Base-by-base conservation (phyloP, 2,329 filamentous ascomycete genomes). In the Paraphaeosphaeria minitans region DNA sequence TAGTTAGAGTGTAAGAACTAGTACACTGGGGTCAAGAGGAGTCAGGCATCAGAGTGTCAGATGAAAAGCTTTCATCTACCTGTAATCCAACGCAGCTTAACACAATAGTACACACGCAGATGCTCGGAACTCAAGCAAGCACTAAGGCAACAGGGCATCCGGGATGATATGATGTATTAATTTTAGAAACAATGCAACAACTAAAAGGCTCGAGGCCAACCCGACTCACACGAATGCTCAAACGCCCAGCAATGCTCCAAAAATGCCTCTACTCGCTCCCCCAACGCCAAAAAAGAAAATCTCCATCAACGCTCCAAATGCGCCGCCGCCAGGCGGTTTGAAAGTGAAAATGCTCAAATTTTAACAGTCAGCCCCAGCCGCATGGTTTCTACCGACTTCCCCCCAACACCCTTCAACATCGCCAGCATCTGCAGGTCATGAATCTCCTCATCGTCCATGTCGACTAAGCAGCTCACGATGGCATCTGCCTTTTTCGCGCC, bases 401-500 rank as follows among this genome's bases (percentile, higher is more conserved):
- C 71, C 0, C 81, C 81, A 0, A 83, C 81, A 4, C 81, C 81
- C 62, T 79, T 82, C 56, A 83, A 57, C 65, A 77, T 74, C 0
- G 79, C 80, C 55, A 83, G 63, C 54, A 79, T 71, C 31, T 75
- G 76, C 31, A 83, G 57, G 58, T 78, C 78, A 21, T 65, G 70
- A 2, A 83, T 65, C 48, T 76, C 75, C 5, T 71, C 77, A 14
- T 75, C 73, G n/a, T 80, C 79, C 73, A 81, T 74, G 62, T 82
- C 81, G 33, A 80, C 76, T 13, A 83, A 64, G 60, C 76, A 79
- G 41, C 79, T 79, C 1, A 83, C 81, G 39, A 83, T 83, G 12
- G 76, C 78, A 58, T 83, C 80, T 2, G 90, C 90, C 73, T 88
- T 90, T 79, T 92, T 92, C 1, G 86, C 82, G 0, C 90, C 90